Evolutionary conservation across 139 green algal species (phyloP), one percentile per base, ranked within the genome.

Genomic region (Chlamydomonas sp.): DNA sequence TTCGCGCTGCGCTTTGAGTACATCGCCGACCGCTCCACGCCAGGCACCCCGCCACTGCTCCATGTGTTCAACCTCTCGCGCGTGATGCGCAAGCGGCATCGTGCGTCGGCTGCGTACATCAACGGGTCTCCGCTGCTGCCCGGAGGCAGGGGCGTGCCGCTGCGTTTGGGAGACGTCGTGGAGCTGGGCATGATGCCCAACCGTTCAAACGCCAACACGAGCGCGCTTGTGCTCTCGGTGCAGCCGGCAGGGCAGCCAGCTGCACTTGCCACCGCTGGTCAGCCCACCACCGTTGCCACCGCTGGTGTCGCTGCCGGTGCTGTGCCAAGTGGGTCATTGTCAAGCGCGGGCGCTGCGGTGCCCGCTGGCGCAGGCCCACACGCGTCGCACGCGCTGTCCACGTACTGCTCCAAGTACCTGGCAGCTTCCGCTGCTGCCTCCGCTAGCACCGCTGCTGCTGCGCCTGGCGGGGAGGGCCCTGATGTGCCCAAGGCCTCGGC

Each of bases 1-100:
- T 57, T 68, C 31, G 60, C 60, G 13, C 31, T 68, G 24, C 31
- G 60, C 10, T 68, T 68, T 6, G 60, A 68, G 34, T 68, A 68
- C 60, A 68, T 47, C 48, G 34, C 34, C 10, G 34, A 68, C 10
- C 60, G 60, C 16, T 48, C 16, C 60, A 20, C 30, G 8, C 60
- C 60, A 16, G 34, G 60, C 16, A 28, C 60, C 8, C 13, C 34
- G 13, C 31, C 60, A 26, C 5, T 34, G 60, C 60, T 68, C 31
- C 13, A 49, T 47, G 5, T 68, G 5, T 68, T 38, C 60, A 68
- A 68, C 22, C 26, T 28, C 10, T 48, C 31, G 31, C 31, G 60
- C 10, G n/a, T 68, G 5, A 20, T 30, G 10, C 30, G 60, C 8
- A 43, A 47, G 30, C 60, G 26, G 10, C 5, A 5, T 6, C 8